phyloP scores from a whole-genome alignment of 1,284 basidiomycete species.

The Marasmius oreades region DNA sequence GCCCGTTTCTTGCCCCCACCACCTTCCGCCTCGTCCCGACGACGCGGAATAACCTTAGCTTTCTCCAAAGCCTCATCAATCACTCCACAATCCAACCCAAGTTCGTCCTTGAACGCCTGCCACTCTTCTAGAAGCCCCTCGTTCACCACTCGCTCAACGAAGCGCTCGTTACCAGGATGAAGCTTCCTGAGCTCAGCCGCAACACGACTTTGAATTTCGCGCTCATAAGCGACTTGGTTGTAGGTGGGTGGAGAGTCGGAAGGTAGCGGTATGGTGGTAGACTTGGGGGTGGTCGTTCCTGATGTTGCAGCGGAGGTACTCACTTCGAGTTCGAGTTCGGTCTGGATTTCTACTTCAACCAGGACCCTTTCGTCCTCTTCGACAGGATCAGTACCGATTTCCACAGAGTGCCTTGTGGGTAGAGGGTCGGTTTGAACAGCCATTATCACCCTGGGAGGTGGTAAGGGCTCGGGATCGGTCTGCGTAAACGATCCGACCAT shows the following conservation, averaged over 20 bases:
- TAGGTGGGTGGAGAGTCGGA: not conserved
- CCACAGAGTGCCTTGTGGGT: conserved; percentile 6
- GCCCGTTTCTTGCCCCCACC: conserved; percentile 20
- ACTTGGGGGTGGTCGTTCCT: not conserved
- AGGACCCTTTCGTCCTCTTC: not conserved
- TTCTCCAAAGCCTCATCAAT: conserved; percentile 68
- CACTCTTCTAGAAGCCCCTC: conserved; percentile 66
- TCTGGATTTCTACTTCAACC: conserved; percentile 60
- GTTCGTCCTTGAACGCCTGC: conserved; percentile 70
- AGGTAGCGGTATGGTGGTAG: not conserved
- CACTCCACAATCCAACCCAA: conserved; percentile 72
- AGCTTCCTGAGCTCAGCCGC: conserved; percentile 15
- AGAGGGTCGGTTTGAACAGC: conserved; percentile 33
- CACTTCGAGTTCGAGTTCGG: conserved; percentile 50
- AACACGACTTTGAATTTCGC: conserved; percentile 43
- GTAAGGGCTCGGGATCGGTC: conserved; percentile 33
- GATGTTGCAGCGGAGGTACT: conserved; percentile 51
- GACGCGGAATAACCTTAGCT: conserved; percentile 25
- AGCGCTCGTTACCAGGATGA: conserved; percentile 41
- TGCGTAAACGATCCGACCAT: conserved; percentile 37
- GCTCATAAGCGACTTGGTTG: conserved; percentile 63
- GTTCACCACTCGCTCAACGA: conserved; percentile 26
- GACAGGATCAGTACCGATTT: conserved; percentile 29
- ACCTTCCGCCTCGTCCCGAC: conserved; percentile 31
- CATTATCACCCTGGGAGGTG: conserved; percentile 16